These are phyloP conservation scores for Gastrodia elata DNA, from an alignment of 106 monocot species.

Conservation along the genomic window DNA sequence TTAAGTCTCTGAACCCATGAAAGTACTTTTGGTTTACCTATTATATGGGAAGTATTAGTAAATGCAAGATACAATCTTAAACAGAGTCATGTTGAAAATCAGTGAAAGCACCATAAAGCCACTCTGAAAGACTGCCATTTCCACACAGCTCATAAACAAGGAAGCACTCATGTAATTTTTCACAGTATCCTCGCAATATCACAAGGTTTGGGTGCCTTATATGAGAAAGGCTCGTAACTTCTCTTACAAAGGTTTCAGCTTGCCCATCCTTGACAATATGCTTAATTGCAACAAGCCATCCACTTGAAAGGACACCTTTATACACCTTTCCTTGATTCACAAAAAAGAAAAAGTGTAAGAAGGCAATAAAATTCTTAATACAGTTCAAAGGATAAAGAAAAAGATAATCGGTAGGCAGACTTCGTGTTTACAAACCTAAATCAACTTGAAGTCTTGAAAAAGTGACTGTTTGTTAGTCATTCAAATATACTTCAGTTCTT, in stretches of 20 bases:
- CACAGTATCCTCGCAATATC: constrained; percentile 33
- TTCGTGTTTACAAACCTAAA: neutral
- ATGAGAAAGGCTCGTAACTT: constrained; percentile 46
- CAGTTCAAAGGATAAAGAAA: neutral
- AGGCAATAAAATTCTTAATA: neutral
- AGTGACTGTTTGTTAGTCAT: too few relatives aligned
- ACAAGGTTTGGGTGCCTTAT: constrained; percentile 58
- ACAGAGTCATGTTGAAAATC: neutral
- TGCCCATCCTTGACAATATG: constrained; percentile 48
- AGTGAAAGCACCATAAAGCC: constrained; percentile 35
- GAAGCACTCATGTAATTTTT: constrained; percentile 33
- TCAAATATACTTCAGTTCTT: too few relatives aligned
- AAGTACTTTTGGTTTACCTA: constrained; percentile 31
- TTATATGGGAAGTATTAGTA: neutral
- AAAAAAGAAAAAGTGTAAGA: neutral
- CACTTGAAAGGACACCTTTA: constrained; percentile 51
- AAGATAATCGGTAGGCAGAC: neutral
- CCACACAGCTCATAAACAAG: constrained; percentile 46
- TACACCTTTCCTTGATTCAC: constrained; percentile 45
- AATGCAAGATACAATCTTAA: neutral
- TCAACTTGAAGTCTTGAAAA: neutral
- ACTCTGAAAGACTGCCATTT: constrained; percentile 51
- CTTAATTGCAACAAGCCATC: constrained; percentile 42
- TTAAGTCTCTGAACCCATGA: constrained; percentile 44
- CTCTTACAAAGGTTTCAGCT: constrained; percentile 48